Conservation (phyloP, 177 flowering plant genomes). For the Tripterygium wilfordii region DNA sequence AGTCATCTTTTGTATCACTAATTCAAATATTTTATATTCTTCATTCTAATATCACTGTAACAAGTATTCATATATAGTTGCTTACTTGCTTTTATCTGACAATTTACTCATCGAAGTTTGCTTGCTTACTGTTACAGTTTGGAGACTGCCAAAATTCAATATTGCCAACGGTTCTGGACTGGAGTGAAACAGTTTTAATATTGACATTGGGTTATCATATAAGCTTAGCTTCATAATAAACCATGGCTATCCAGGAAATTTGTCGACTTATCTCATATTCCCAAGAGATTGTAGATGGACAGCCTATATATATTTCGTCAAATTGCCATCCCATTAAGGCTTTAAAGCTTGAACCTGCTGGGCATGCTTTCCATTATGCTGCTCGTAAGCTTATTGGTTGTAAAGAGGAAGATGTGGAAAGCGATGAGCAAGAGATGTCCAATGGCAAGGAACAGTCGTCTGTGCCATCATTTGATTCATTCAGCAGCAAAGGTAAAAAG, state of each 20-base stretch:
- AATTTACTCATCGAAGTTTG: too few relatives aligned
- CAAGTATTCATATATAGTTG: too few relatives aligned
- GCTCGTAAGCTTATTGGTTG: conserved; percentile 51
- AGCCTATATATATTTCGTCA: conserved; percentile 56
- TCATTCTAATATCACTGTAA: too few relatives aligned
- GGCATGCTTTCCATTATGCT: conserved; percentile 58
- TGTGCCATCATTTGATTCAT: conserved; percentile 61
- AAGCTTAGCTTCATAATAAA: too few relatives aligned
- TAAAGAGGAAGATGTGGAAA: conserved; percentile 32
- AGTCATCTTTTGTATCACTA: too few relatives aligned
- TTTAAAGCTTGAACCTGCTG: conserved; percentile 59
- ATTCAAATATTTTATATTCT: too few relatives aligned
- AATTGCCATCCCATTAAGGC: conserved; percentile 66
- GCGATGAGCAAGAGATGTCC: conserved; percentile 30
- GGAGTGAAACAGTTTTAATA: too few relatives aligned
- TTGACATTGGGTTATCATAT: too few relatives aligned
- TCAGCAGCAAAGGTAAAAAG: conserved; percentile 84
- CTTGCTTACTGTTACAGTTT: too few relatives aligned
- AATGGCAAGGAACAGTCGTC: conserved; percentile 41
- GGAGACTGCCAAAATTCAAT: too few relatives aligned
- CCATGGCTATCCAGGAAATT: conserved; percentile 24
- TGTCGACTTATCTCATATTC: conserved; percentile 46
- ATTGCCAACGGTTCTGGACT: too few relatives aligned
- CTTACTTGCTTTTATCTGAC: too few relatives aligned
- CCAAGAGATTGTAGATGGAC: conserved; percentile 51